These are phyloP conservation scores for Yamadazyma phyllophila DNA, from an alignment of 805 yeast genomes.

Conservation along the genomic window DNA sequence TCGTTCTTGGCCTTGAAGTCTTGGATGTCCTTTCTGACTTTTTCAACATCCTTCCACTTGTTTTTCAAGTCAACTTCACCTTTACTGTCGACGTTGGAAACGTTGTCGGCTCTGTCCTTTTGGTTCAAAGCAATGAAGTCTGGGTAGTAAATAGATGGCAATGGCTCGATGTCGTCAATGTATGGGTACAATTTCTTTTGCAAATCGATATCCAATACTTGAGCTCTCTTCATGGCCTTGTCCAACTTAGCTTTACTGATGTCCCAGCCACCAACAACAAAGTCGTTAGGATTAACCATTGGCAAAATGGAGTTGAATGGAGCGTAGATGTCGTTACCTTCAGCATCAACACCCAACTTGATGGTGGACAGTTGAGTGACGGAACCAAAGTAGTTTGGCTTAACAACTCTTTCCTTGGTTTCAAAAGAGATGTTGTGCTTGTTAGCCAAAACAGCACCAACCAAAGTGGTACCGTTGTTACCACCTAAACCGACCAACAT, in stretches of 20 bases:
- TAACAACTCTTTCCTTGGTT: slow-evolving; percentile 73
- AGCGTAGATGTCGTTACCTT: slow-evolving; percentile 84
- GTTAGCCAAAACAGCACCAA: slow-evolving; percentile 84
- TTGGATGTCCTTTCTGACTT: slow-evolving; percentile 77
- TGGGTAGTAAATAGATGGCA: slow-evolving; percentile 89
- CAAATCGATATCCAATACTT: slow-evolving; percentile 82
- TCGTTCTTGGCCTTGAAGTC: slow-evolving; percentile 69
- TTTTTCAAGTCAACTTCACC: slow-evolving; percentile 53
- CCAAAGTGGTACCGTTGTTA: slow-evolving; percentile 90
- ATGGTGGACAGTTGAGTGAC: slow-evolving; percentile 91
- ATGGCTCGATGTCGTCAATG: slow-evolving; percentile 62
- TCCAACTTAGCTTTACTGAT: slow-evolving; percentile 69
- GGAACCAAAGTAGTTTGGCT: slow-evolving; percentile 86
- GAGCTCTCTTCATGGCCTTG: slow-evolving; percentile 78
- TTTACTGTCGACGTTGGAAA: slow-evolving; percentile 54
- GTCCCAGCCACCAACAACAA: slow-evolving; percentile 94
- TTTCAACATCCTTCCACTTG: slow-evolving; percentile 90
- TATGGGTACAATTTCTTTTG: slow-evolving; percentile 70
- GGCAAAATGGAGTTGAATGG: slow-evolving; percentile 91
- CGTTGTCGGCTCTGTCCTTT: slow-evolving; percentile 85
- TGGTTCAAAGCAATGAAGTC: slow-evolving; percentile 96
- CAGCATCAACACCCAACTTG: slow-evolving; percentile 78
- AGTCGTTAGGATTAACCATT: slow-evolving; percentile 84
- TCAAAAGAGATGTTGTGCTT: slow-evolving; percentile 73
- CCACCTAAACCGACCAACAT: slow-evolving; percentile 95